Conservation (phyloP, 345 rosid species). For the Aquilaria yunnanensis region DNA sequence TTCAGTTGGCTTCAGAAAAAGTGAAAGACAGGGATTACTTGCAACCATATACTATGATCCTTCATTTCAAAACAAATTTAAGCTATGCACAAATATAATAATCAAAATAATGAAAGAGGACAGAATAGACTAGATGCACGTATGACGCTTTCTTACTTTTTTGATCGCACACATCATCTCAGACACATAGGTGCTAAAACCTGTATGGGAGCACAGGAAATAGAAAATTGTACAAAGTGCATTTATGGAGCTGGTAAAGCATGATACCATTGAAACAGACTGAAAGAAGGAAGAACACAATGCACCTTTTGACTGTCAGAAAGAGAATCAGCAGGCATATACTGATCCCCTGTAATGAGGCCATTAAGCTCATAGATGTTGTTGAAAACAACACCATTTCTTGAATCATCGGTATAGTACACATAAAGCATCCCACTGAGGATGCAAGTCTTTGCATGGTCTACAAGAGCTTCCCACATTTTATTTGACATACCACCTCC, state of each 20-base stretch:
- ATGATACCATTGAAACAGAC: not conserved
- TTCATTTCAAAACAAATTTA: too few species aligned
- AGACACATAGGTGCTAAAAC: not conserved
- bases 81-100: too few species aligned
- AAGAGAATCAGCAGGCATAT: constrained; percentile 63
- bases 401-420: constrained; percentile 57
- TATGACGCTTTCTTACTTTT: too few species aligned
- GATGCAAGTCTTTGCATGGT: constrained; percentile 91
- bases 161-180: not conserved
- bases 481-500: constrained; percentile 99
- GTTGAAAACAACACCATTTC: constrained; percentile 74
- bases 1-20: too few species aligned
- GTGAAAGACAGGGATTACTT: too few species aligned
- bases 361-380: constrained; percentile 74
- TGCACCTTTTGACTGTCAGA: constrained; percentile 82
- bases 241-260: constrained; percentile 1
- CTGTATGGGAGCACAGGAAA: not conserved
- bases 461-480: constrained; percentile 96
- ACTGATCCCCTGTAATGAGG: constrained; percentile 66
- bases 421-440: constrained; percentile 76
- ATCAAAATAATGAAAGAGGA: too few species aligned
- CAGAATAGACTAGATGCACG: too few species aligned
- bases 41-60: too few species aligned
- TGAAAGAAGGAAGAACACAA: not conserved
- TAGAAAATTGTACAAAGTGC: not conserved